Conservation (phyloP, 176 grass and related monocot genomes). For the Poa annua region DNA sequence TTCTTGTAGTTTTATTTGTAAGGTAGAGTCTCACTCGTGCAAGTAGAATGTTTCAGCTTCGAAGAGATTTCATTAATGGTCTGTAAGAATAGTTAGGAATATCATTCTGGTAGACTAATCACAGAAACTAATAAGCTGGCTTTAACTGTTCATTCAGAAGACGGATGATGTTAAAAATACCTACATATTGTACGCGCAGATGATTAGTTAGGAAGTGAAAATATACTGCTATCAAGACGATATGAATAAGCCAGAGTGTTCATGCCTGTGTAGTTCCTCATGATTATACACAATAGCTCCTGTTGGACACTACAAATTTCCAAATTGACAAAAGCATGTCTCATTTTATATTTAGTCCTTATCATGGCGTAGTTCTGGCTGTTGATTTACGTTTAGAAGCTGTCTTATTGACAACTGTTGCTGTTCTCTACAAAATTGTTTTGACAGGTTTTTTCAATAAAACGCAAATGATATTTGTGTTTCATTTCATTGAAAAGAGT, state of each 20-base stretch:
- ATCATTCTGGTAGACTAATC: neutral
- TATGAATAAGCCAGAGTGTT: neutral
- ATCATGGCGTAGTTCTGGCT: neutral
- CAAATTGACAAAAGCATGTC: neutral
- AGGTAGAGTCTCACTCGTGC: constrained; percentile 6
- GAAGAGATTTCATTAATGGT: neutral
- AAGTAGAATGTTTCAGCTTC: neutral
- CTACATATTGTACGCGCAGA: neutral
- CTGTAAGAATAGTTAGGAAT: neutral
- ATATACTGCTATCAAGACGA: neutral
- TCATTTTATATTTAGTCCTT: neutral
- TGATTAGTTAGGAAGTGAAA: neutral
- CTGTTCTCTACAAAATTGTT: neutral
- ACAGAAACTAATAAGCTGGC: neutral
- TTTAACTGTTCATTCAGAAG: neutral
- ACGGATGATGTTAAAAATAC: neutral
- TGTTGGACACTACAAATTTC: neutral
- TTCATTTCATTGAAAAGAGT: no score
- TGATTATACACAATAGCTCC: neutral
- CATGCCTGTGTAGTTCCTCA: neutral
- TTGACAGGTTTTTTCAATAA: neutral
- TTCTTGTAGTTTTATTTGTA: constrained; percentile 3
- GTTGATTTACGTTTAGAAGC: constrained; percentile 1
- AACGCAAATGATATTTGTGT: no score
- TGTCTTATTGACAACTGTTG: neutral